Percentiles rank a stretch among this genome's conserved stretches.
Conservation (phyloP, 495 filamentous ascomycete species). For the Pyrenopolyporus hunteri region DNA sequence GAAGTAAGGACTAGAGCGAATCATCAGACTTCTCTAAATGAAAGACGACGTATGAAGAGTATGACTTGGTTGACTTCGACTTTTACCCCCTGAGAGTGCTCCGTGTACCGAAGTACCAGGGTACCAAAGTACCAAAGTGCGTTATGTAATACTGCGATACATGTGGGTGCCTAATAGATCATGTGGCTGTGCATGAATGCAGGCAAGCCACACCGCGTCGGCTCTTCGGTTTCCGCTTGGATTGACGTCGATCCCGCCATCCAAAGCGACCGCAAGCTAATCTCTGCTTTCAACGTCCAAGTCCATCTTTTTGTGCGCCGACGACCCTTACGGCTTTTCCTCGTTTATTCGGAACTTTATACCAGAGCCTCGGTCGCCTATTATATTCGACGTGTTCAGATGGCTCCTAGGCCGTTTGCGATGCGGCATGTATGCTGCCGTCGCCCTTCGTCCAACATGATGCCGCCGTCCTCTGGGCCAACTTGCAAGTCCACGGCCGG, state of each 20-base stretch:
- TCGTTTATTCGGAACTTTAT: neutral
- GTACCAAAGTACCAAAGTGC: neutral
- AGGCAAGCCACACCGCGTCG: conserved; percentile 32
- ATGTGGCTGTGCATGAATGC: conserved; percentile 15
- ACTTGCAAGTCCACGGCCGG: conserved; percentile 1
- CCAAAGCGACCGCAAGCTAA: conserved; percentile 27
- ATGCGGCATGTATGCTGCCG: conserved; percentile 22
- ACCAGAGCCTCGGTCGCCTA: neutral
- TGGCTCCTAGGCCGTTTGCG: neutral
- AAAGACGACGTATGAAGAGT: too few species aligned
- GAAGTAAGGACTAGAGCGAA: too few species aligned
- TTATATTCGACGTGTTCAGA: neutral
- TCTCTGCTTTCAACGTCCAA: conserved; percentile 18
- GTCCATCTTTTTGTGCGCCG: neutral
- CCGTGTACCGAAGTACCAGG: too few species aligned
- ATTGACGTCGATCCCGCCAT: conserved; percentile 25
- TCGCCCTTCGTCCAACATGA: conserved; percentile 22
- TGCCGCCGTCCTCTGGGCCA: conserved; percentile 27
- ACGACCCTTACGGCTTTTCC: neutral
- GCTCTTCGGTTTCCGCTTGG: conserved; percentile 10
- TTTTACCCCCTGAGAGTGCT: too few species aligned
- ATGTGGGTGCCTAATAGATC: too few species aligned
- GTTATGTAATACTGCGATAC: too few species aligned
- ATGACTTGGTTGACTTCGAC: too few species aligned
- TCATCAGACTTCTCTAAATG: too few species aligned